Base-by-base conservation (phyloP, 2,329 filamentous ascomycete species). In the Venturia aucupariae region DNA sequence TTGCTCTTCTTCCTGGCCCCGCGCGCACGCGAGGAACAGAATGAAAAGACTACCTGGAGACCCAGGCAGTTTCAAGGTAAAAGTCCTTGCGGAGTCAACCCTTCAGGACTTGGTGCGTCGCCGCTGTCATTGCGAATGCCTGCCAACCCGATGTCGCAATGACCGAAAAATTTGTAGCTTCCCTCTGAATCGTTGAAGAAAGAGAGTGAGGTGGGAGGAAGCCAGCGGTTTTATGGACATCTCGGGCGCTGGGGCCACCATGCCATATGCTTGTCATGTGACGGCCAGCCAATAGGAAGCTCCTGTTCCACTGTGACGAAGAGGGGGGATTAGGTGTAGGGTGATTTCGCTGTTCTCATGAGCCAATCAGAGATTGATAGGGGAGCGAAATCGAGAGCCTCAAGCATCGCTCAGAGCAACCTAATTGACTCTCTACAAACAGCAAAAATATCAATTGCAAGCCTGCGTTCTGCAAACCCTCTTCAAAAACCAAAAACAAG, bases 81-180 rank as follows among this genome's bases (percentile, higher is more conserved):
- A 55, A 48, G n/a, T 48, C 44, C 44, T 48, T 35, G 30, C 51
- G 51, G 13, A 55, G 24, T 27, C 30, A 55, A 55, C 4, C 51
- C 51, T 19, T 30, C 51, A 55, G 51, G 51, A 32, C 27, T 55
- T 55, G 4, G 51, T 55, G 51, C 51, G 51, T 55, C 51, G 51
- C 30, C 51, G 51, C 51, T 55, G 51, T 55, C 51, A 55, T 35
- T 35, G 17, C 51, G 51, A 30, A 17, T 35, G 51, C 51, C 51
- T 55, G 51, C 51, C 51, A 27, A 27, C 51, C 51, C 24, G 30
- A 22, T 30, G 27, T 15, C 27, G 10, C 27, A 55, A 55, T 55
- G 51, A 55, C 51, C n/a, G 11, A n/a, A n/a, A n/a, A 46, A 46
- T 22, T n/a, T 3, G 44, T 46, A 46, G 44, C 44, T 24, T 46